Evolutionary conservation across 2,329 filamentous ascomycete genomes (phyloP).

Genomic region (Scytalidium sp.): DNA sequence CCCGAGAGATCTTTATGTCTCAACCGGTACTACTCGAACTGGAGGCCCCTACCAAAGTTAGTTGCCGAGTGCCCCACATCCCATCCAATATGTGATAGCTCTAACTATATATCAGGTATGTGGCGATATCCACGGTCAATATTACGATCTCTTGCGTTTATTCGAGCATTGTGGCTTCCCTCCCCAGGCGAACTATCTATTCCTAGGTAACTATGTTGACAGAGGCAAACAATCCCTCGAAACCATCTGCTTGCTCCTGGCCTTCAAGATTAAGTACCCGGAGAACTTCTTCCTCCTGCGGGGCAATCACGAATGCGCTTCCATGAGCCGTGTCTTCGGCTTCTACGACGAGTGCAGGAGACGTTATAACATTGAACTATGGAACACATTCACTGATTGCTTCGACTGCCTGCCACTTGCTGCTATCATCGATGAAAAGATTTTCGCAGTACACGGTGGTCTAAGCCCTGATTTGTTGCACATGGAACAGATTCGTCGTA

Average conservation of each 20-base stretch:
- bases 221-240: conserved; percentile 98
- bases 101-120: conserved; percentile 68
- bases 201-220: conserved; percentile 98
- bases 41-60: conserved; percentile 99
- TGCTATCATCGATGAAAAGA: conserved; percentile 99
- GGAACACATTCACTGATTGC: conserved; percentile 99
- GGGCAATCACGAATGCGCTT: conserved; percentile 98
- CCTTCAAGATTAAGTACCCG: conserved; percentile 99
- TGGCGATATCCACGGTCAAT: conserved; percentile 98
- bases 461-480: conserved; percentile 96
- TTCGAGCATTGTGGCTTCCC: conserved; percentile 99
- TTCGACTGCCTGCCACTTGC: conserved; percentile 99
- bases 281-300: conserved; percentile 99
- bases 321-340: conserved; percentile 97
- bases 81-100: neutral
- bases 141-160: conserved; percentile 93
- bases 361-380: conserved; percentile 98
- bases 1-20: conserved; percentile 98
- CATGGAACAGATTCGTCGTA: conserved; percentile 98
- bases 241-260: conserved; percentile 93
- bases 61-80: no score
- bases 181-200: conserved; percentile 98
- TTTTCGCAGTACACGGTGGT: conserved; percentile 99
- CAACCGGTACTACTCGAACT: conserved; percentile 97
- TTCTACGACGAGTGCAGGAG: conserved; percentile 99